These are phyloP conservation scores for Inga oerstediana DNA, from an alignment of 306 rosid species.

Conservation along the genomic window DNA sequence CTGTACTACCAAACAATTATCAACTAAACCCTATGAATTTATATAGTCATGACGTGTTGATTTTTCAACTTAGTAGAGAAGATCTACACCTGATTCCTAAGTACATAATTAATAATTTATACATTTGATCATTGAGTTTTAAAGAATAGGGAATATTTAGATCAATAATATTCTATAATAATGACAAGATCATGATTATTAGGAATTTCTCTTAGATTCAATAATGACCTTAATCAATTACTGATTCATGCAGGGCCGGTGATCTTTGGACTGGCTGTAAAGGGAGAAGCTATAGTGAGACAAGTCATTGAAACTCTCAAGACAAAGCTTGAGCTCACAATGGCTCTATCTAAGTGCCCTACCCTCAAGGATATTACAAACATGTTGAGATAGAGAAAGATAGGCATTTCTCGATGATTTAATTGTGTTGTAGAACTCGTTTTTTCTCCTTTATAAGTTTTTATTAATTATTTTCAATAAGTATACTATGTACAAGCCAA, in stretches of 20 bases:
- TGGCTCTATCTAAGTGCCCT: slow-evolving; percentile 60
- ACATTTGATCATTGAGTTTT: not conserved
- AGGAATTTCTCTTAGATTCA: not conserved
- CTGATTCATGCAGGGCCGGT: slow-evolving; percentile 49
- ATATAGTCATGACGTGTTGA: too few relatives aligned
- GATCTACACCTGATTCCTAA: too few relatives aligned
- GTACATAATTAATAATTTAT: too few relatives aligned
- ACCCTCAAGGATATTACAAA: slow-evolving; percentile 45
- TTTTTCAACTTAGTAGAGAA: too few relatives aligned
- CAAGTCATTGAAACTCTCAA: slow-evolving; percentile 55
- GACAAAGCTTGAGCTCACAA: slow-evolving; percentile 59
- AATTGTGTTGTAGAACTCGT: not conserved
- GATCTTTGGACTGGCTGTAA: slow-evolving; percentile 54
- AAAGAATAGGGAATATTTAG: not conserved
- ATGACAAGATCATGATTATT: not conserved
- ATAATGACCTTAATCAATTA: not conserved
- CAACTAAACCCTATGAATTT: not conserved
- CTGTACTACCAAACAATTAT: not conserved
- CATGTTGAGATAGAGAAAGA: slow-evolving; percentile 50
- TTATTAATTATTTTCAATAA: not conserved
- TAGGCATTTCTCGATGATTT: slow-evolving; percentile 47
- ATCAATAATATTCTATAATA: not conserved
- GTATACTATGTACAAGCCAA: not conserved
- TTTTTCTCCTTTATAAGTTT: not conserved
- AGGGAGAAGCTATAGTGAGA: slow-evolving; percentile 59